Percentiles rank a stretch among this genome's conserved stretches.
These are phyloP conservation scores for Lippia alba DNA, from an alignment of 305 asterid genomes.

Conservation along the genomic window DNA sequence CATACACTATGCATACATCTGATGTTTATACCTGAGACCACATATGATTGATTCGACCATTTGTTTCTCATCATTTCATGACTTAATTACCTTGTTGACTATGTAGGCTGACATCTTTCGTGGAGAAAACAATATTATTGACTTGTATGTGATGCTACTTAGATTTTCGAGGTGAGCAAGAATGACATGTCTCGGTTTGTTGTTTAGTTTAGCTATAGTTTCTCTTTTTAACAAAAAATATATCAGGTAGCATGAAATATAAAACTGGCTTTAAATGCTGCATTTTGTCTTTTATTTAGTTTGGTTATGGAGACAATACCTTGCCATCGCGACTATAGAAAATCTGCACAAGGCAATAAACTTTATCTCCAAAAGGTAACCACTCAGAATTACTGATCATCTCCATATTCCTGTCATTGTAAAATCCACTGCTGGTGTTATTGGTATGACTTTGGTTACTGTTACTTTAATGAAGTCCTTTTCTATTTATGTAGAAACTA, in stretches of 20 bases:
- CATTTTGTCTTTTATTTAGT: constrained; percentile 54
- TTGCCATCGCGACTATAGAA: constrained; percentile 78
- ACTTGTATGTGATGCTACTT: constrained; percentile 91
- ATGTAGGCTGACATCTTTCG: constrained; percentile 92
- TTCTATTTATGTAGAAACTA: constrained; percentile 57
- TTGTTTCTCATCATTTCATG: constrained; percentile 29
- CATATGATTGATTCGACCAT: constrained; percentile 12
- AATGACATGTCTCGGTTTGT: constrained; percentile 23
- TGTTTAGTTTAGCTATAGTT: constrained; percentile 31
- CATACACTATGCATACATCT: constrained; percentile 7
- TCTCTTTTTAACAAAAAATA: constrained; percentile 11
- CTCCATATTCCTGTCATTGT: constrained; percentile 28
- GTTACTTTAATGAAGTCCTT: constrained; percentile 9
- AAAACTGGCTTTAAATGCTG: constrained; percentile 35
- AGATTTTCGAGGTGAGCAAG: constrained; percentile 88
- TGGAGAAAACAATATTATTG: constrained; percentile 72
- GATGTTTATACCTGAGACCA: constrained; percentile 16
- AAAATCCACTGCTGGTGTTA: constrained; percentile 19
- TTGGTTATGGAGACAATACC: constrained; percentile 97
- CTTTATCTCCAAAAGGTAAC: constrained; percentile 65
- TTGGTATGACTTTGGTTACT: background rate
- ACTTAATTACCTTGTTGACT: constrained; percentile 30
- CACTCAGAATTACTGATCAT: constrained; percentile 22
- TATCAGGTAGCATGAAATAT: constrained; percentile 35
- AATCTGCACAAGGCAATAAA: constrained; percentile 62